Evolutionary conservation across 2,329 filamentous ascomycete genomes (phyloP).

Genomic region (Penicillium sclerotiorum): DNA sequence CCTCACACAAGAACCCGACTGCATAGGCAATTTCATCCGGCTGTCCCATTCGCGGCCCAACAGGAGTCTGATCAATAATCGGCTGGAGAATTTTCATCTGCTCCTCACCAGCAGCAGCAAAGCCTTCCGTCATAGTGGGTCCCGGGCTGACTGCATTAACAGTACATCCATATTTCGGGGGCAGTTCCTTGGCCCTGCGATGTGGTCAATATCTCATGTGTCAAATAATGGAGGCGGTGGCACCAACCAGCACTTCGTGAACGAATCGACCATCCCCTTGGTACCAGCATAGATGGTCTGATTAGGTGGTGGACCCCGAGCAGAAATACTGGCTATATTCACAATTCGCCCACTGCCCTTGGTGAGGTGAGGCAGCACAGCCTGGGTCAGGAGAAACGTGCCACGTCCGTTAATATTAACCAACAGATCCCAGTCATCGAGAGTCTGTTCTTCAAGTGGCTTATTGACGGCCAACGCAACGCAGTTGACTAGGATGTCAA

Average conservation of each 20-base stretch:
- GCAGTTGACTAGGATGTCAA: conserved; percentile 43
- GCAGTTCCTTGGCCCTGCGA: conserved; percentile 45
- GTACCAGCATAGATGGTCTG: conserved; percentile 55
- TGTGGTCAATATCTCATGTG: neutral
- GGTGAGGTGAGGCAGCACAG: conserved; percentile 43
- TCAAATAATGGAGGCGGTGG: neutral
- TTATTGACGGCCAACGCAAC: conserved; percentile 41
- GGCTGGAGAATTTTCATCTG: conserved; percentile 48
- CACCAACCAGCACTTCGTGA: conserved; percentile 46
- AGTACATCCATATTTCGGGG: conserved; percentile 50
- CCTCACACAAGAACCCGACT: conserved; percentile 51
- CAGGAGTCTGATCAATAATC: conserved; percentile 48
- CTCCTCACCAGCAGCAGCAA: conserved; percentile 39
- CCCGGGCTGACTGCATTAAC: conserved; percentile 52
- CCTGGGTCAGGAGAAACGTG: conserved; percentile 26
- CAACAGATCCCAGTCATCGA: conserved; percentile 26
- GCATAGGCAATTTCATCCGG: conserved; percentile 52
- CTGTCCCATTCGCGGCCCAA: conserved; percentile 46
- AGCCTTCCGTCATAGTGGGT: conserved; percentile 45
- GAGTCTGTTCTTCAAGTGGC: conserved; percentile 37
- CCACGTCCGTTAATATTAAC: conserved; percentile 27
- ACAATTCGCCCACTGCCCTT: conserved; percentile 43
- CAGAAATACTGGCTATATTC: conserved; percentile 47
- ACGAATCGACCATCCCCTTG: conserved; percentile 54
- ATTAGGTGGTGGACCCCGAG: conserved; percentile 35